Percentiles rank a stretch among this genome's conserved stretches.
These are phyloP conservation scores for Fragilaria radians DNA, from an alignment of 108 stramenopile species.

Conservation along the genomic window DNA sequence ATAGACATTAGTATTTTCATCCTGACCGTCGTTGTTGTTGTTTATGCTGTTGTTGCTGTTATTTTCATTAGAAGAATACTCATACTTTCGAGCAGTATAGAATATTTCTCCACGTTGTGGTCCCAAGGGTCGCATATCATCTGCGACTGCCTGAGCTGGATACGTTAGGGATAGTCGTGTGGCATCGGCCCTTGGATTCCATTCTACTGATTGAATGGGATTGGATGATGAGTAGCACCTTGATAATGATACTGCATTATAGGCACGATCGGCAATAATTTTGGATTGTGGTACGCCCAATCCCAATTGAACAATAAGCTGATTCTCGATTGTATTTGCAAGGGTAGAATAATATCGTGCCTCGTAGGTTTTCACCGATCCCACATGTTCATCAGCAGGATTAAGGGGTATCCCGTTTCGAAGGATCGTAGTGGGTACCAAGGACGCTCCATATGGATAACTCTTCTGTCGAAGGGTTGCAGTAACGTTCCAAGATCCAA, in stretches of 20 bases:
- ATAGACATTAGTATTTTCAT: conserved; percentile 15
- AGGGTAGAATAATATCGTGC: conserved; percentile 36
- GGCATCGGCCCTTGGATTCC: conserved; percentile 42
- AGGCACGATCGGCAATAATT: conserved; percentile 41
- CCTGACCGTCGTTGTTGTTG: neutral
- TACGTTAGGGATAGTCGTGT: conserved; percentile 25
- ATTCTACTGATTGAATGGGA: conserved; percentile 33
- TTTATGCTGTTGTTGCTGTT: neutral
- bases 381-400: conserved; percentile 37
- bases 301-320: conserved; percentile 17
- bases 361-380: conserved; percentile 20
- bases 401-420: conserved; percentile 41
- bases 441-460: conserved; percentile 35
- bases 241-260: conserved; percentile 36
- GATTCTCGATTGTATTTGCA: conserved; percentile 18
- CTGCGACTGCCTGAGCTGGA: conserved; percentile 18
- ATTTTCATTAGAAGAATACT: too few relatives aligned
- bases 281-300: conserved; percentile 20
- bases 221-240: conserved; percentile 31
- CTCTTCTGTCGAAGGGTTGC: conserved; percentile 35
- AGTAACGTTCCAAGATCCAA: conserved; percentile 39
- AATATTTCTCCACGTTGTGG: conserved; percentile 36
- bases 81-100: conserved; percentile 28
- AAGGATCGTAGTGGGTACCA: conserved; percentile 29
- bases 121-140: conserved; percentile 48